phyloP scores from a whole-genome alignment of 179 eudicot species.

The Silene coronaria region DNA sequence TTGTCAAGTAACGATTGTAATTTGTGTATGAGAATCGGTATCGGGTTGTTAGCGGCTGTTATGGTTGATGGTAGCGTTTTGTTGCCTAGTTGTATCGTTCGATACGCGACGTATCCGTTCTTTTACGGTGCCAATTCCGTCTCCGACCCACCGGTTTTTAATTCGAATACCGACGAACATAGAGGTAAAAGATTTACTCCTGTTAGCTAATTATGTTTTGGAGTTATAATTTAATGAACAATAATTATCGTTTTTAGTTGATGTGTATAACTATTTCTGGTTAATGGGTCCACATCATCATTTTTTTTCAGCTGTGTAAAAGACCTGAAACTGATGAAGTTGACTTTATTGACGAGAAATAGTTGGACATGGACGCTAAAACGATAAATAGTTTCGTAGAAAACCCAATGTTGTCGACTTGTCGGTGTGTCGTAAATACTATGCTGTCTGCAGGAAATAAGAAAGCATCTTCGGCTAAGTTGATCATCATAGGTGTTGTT shows the following conservation, averaged over 20 bases:
- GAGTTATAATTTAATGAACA: no score
- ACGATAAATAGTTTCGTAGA: no score
- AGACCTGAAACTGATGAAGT: not conserved
- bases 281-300: no score
- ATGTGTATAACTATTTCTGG: no score
- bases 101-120: constrained; percentile 19
- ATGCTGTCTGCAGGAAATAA: constrained; percentile 10
- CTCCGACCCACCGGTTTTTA: not conserved
- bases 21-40: constrained; percentile 19
- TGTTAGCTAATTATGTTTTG: no score
- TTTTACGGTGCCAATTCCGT: not conserved
- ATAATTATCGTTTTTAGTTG: no score
- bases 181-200: not conserved
- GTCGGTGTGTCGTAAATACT: not conserved
- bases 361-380: not conserved
- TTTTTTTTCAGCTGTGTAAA: no score
- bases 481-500: constrained; percentile 17
- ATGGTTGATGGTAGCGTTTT: constrained; percentile 17
- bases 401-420: no score
- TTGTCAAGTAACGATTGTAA: constrained; percentile 22
- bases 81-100: constrained; percentile 21
- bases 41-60: not conserved
- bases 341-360: not conserved
- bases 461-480: constrained; percentile 12
- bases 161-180: not conserved